Conservation (phyloP, 2,329 filamentous ascomycete genomes). For the Chaetothyriales sp. region DNA sequence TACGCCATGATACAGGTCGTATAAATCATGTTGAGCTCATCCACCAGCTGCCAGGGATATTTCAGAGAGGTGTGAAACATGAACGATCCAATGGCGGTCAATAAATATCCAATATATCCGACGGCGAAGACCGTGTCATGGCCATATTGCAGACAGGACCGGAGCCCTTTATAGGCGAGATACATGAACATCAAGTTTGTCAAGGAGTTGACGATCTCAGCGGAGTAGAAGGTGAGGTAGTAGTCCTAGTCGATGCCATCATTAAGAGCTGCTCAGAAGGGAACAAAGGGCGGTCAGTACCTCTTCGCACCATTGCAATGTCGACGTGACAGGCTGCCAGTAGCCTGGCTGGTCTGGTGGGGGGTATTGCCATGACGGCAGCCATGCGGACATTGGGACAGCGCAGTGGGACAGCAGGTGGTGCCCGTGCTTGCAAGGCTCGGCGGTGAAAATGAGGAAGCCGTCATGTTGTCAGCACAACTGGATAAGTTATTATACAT, state of each 20-base stretch:
- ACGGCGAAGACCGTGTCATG: conserved; percentile 67
- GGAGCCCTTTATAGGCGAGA: conserved; percentile 61
- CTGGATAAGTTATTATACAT: neutral
- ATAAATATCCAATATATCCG: conserved; percentile 47
- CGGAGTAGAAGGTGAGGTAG: conserved; percentile 60
- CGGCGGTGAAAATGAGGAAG: neutral
- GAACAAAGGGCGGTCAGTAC: conserved; percentile 27
- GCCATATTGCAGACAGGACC: conserved; percentile 55
- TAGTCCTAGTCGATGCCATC: conserved; percentile 43
- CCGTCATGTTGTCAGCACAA: neutral
- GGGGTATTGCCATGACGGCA: conserved; percentile 36
- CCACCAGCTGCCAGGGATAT: conserved; percentile 59
- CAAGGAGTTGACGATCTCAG: conserved; percentile 65
- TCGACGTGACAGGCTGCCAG: conserved; percentile 59
- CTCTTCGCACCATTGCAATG: conserved; percentile 71
- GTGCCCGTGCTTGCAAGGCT: neutral
- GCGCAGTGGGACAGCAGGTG: neutral
- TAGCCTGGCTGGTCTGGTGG: conserved; percentile 42
- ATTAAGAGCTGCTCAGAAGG: conserved; percentile 1
- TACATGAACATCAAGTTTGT: conserved; percentile 75
- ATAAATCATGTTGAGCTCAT: conserved; percentile 60
- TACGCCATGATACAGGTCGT: conserved; percentile 57
- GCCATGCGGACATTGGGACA: conserved; percentile 22
- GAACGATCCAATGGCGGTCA: conserved; percentile 49
- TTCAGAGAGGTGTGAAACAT: conserved; percentile 52